These are phyloP conservation scores for Auricularia heimuer DNA, from an alignment of 768 basidiomycete genomes.

Conservation along the genomic window DNA sequence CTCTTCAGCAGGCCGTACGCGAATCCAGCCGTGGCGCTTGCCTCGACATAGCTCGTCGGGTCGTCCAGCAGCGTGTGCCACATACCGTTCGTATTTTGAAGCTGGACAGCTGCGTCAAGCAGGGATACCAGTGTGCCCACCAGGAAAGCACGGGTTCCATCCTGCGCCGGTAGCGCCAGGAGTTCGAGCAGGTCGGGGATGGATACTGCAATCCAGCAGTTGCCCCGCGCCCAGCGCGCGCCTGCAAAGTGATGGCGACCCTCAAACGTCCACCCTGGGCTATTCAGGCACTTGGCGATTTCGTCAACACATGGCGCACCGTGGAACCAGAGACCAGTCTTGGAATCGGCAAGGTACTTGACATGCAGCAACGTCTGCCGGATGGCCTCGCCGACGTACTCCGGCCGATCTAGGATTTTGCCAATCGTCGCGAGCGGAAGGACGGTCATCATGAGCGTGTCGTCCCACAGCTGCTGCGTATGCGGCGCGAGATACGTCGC, in stretches of 20 bases:
- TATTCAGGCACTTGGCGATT: neutral
- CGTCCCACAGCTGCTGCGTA: conserved; percentile 44
- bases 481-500: conserved; percentile 35
- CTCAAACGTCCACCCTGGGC: conserved; percentile 35
- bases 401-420: conserved; percentile 36
- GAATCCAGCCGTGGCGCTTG: conserved; percentile 39
- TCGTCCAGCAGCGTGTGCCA: conserved; percentile 50
- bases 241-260: conserved; percentile 37
- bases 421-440: conserved; percentile 49
- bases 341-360: conserved; percentile 35
- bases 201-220: conserved; percentile 42
- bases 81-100: conserved; percentile 37
- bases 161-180: conserved; percentile 28
- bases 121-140: conserved; percentile 33
- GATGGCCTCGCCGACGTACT: conserved; percentile 47
- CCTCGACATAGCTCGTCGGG: conserved; percentile 40
- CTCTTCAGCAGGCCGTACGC: conserved; percentile 38
- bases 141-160: conserved; percentile 35
- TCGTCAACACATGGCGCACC: conserved; percentile 19
- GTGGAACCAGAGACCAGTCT: conserved; percentile 40
- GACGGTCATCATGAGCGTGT: conserved; percentile 50
- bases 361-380: conserved; percentile 41
- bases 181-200: conserved; percentile 42
- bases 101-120: conserved; percentile 37
- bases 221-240: conserved; percentile 46